phyloP scores from a whole-genome alignment of 176 grass and related monocot species.

The Ensete ventricosum region DNA sequence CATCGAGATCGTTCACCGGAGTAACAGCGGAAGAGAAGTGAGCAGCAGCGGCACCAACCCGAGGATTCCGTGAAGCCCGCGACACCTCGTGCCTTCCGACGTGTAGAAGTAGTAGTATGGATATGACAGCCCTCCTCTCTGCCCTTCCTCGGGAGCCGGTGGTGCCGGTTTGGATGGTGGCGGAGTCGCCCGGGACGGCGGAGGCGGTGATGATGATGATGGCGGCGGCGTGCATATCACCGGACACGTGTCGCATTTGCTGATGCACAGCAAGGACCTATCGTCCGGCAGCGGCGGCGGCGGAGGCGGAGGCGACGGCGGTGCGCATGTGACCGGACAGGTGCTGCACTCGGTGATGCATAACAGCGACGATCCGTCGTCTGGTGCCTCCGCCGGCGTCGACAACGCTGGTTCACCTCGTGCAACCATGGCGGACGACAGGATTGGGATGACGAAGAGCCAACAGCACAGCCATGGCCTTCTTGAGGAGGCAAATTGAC shows the following conservation, averaged over 20 bases:
- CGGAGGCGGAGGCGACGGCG: neutral
- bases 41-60: neutral
- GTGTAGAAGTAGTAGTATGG: slow-evolving; percentile 13
- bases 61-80: neutral
- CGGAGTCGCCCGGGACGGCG: neutral
- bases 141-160: neutral
- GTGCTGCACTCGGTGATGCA: neutral
- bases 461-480: neutral
- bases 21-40: neutral
- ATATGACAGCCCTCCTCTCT: neutral
- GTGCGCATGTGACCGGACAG: neutral
- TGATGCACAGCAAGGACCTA: neutral
- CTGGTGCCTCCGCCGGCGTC: neutral
- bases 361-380: neutral
- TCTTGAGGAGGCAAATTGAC: neutral
- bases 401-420: neutral
- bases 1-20: neutral
- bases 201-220: neutral
- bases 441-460: neutral
- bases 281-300: neutral
- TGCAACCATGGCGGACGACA: neutral
- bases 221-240: neutral
- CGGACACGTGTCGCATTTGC: slow-evolving; percentile 1
- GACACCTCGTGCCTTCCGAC: neutral
- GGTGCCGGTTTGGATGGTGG: neutral